Percentiles rank a stretch among this genome's conserved stretches.
Evolutionary conservation across 805 yeast species (phyloP).

Genomic region (Sporopachydermia quercuum): DNA sequence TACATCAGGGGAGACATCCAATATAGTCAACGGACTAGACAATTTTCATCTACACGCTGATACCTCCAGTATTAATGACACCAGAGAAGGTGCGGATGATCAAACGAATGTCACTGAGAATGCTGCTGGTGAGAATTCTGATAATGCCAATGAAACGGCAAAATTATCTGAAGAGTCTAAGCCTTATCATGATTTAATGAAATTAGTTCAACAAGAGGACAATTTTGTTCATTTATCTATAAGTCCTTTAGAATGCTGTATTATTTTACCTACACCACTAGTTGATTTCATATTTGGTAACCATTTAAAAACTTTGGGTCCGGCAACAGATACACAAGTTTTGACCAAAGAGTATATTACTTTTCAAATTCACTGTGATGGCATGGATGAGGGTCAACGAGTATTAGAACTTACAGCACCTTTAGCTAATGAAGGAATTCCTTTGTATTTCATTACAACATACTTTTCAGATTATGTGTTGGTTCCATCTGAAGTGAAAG

Average conservation of each 20-base stretch:
- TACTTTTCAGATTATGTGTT: slow-evolving; percentile 51
- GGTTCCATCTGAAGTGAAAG: slow-evolving; percentile 32
- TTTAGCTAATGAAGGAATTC: slow-evolving; percentile 37
- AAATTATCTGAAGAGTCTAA: slow-evolving; percentile 6
- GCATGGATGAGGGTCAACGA: slow-evolving; percentile 35
- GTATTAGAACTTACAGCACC: slow-evolving; percentile 45
- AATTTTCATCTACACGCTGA: no score
- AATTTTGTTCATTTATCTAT: slow-evolving; percentile 47
- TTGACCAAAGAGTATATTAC: slow-evolving; percentile 31
- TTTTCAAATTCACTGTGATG: slow-evolving; percentile 48
- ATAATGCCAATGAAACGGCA: slow-evolving; percentile 5
- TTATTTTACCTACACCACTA: slow-evolving; percentile 33
- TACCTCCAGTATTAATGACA: slow-evolving; percentile 1
- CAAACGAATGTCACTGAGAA: slow-evolving; percentile 5
- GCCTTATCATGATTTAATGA: slow-evolving; percentile 4
- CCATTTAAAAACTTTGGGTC: slow-evolving; percentile 22
- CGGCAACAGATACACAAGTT: slow-evolving; percentile 18
- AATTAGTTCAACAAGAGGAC: slow-evolving; percentile 18
- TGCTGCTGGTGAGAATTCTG: slow-evolving; percentile 3
- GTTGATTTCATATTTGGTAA: slow-evolving; percentile 24
- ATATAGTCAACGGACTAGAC: not conserved
- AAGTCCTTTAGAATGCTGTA: slow-evolving; percentile 47
- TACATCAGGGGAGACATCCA: not conserved
- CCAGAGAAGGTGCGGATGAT: slow-evolving; percentile 4
- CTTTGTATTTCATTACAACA: slow-evolving; percentile 46